phyloP scores from a whole-genome alignment of 2,329 filamentous ascomycete species.

The Emericellopsis atlantica region DNA sequence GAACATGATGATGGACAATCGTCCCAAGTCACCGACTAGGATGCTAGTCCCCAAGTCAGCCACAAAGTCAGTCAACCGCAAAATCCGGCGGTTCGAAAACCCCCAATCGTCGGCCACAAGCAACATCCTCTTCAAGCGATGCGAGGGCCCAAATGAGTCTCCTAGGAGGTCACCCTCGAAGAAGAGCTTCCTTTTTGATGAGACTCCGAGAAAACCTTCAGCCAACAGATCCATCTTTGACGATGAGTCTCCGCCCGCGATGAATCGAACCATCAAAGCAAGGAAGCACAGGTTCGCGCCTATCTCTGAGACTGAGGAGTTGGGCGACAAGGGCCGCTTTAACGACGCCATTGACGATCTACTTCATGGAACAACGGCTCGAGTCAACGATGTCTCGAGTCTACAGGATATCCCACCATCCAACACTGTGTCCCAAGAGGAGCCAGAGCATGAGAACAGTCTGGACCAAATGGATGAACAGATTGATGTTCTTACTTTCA shows the following conservation, averaged over 20 bases:
- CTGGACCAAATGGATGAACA: too few relatives aligned
- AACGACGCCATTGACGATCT: too few relatives aligned
- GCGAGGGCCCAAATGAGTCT: constrained; percentile 6
- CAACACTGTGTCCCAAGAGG: too few relatives aligned
- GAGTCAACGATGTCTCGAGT: too few relatives aligned
- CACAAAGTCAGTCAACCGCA: constrained; percentile 11
- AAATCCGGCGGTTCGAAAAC: constrained; percentile 16
- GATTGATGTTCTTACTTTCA: too few relatives aligned
- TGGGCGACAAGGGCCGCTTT: too few relatives aligned
- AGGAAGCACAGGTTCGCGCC: background rate
- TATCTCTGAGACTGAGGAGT: too few relatives aligned
- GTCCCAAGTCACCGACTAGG: background rate
- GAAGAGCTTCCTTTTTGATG: background rate
- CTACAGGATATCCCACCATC: too few relatives aligned
- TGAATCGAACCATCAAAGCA: background rate
- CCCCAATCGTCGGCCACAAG: constrained; percentile 4
- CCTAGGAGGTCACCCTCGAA: constrained; percentile 4
- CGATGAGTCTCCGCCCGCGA: constrained; percentile 2
- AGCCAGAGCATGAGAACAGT: too few relatives aligned
- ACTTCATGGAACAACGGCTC: too few relatives aligned
- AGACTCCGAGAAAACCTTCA: background rate
- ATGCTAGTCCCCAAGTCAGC: constrained; percentile 11
- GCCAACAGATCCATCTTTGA: background rate
- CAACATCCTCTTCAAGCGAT: constrained; percentile 19
- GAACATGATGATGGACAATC: constrained; percentile 4